Percentiles rank a stretch among this genome's conserved stretches.
Evolutionary conservation across 228 moss, liverwort and hornwort species (phyloP).

Genomic region (Sphagnum magellanicum): DNA sequence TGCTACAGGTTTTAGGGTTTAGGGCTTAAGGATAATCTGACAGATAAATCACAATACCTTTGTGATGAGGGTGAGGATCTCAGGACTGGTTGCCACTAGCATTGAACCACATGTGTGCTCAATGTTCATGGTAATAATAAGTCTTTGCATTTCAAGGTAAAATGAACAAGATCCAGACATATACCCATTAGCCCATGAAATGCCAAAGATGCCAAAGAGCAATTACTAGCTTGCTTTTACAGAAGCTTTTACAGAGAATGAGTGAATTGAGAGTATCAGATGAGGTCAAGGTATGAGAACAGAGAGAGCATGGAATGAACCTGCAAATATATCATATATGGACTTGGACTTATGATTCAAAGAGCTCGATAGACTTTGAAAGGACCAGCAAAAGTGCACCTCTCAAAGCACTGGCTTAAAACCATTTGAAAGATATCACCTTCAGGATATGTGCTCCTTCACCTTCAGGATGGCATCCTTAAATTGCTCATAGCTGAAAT

Average conservation of each 20-base stretch:
- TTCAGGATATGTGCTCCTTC: constrained; percentile 95
- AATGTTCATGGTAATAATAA: too few relatives aligned
- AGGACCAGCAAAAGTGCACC: constrained; percentile 94
- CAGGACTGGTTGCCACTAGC: constrained; percentile 96
- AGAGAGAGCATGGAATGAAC: constrained; percentile 13
- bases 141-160: too few relatives aligned
- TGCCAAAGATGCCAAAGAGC: too few relatives aligned
- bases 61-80: constrained; percentile 80
- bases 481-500: constrained; percentile 68
- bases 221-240: too few relatives aligned
- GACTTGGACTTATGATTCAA: constrained; percentile 89
- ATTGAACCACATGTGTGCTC: constrained; percentile 87
- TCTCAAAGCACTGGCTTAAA: constrained; percentile 93
- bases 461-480: constrained; percentile 71
- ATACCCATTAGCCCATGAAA: too few relatives aligned
- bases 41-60: constrained; percentile 36
- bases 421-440: constrained; percentile 98
- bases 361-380: constrained; percentile 93
- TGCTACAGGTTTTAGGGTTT: too few relatives aligned
- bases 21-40: too few relatives aligned
- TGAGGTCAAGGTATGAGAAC: too few relatives aligned
- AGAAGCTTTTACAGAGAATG: too few relatives aligned
- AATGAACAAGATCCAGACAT: too few relatives aligned
- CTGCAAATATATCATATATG: constrained; percentile 99
- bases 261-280: too few relatives aligned